Percentiles rank a stretch among this genome's conserved stretches.
Evolutionary conservation across 495 filamentous ascomycete genomes (phyloP).

Genomic region (Xylaria castorea): DNA sequence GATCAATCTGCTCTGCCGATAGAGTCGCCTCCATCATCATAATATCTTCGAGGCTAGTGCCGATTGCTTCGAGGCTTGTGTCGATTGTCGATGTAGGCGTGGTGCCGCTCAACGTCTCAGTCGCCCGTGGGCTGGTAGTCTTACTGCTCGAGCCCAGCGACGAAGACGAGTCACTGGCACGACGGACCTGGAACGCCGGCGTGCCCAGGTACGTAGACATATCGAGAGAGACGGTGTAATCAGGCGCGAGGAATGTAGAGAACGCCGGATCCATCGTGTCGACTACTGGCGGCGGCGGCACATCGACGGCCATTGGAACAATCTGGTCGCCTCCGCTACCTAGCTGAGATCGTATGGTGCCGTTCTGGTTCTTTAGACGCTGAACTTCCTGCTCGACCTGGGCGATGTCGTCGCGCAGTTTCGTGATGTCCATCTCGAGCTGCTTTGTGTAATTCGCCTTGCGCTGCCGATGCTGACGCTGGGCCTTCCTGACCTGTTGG

Average conservation of each 20-base stretch:
- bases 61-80: background rate
- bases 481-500: conserved; percentile 57
- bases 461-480: conserved; percentile 59
- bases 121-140: background rate
- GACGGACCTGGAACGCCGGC: conserved; percentile 40
- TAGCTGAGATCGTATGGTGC: conserved; percentile 35
- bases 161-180: conserved; percentile 28
- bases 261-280: conserved; percentile 4
- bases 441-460: conserved; percentile 59
- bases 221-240: conserved; percentile 42
- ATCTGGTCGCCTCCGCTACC: background rate
- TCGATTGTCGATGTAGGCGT: conserved; percentile 1
- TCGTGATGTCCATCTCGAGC: conserved; percentile 55
- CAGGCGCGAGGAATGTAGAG: conserved; percentile 23
- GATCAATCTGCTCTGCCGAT: conserved; percentile 46
- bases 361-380: conserved; percentile 46
- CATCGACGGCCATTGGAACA: background rate
- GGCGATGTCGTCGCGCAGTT: conserved; percentile 53
- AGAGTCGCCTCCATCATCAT: conserved; percentile 20
- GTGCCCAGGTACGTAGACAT: conserved; percentile 36
- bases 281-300: background rate
- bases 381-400: conserved; percentile 41
- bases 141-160: background rate
- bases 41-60: background rate
- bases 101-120: conserved; percentile 15